Percentiles rank a stretch among this genome's conserved stretches.
phyloP scores from a whole-genome alignment of 495 filamentous ascomycete species.

The Trichoderma gamsii region DNA sequence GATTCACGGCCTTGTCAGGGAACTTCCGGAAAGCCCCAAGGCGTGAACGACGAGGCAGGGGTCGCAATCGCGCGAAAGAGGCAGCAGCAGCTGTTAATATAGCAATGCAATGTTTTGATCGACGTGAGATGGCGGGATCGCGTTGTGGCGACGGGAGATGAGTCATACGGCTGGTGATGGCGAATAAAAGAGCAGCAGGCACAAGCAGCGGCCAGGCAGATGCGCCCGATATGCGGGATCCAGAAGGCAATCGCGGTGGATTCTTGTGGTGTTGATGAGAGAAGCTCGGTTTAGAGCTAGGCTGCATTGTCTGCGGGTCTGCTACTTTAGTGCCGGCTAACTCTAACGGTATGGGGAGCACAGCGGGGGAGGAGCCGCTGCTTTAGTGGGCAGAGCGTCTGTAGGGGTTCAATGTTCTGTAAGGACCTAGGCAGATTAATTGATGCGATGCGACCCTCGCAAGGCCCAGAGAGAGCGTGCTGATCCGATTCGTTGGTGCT shows the following conservation, averaged over 20 bases:
- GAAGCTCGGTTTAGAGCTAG: constrained; percentile 2
- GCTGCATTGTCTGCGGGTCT: constrained; percentile 4
- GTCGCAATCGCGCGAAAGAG: constrained; percentile 8
- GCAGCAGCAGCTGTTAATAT: background rate
- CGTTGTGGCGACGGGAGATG: background rate
- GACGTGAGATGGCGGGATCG: constrained; percentile 7
- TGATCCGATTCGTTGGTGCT: too few species aligned
- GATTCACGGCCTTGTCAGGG: background rate
- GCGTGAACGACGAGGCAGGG: background rate
- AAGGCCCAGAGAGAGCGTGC: too few species aligned
- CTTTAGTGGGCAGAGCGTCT: background rate
- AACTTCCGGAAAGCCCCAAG: background rate
- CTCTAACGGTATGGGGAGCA: background rate
- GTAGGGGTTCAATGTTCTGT: background rate
- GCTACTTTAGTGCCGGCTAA: constrained; percentile 1
- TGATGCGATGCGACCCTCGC: too few species aligned
- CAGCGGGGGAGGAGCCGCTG: background rate
- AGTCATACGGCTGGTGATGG: background rate
- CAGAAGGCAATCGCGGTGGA: background rate
- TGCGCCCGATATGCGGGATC: background rate
- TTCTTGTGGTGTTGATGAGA: background rate
- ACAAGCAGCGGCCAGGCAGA: background rate
- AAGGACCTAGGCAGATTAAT: too few species aligned
- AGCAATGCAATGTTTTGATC: background rate
- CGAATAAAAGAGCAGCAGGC: background rate